phyloP scores from a whole-genome alignment of 768 basidiomycete species.

The Lactarius hengduanensis region DNA sequence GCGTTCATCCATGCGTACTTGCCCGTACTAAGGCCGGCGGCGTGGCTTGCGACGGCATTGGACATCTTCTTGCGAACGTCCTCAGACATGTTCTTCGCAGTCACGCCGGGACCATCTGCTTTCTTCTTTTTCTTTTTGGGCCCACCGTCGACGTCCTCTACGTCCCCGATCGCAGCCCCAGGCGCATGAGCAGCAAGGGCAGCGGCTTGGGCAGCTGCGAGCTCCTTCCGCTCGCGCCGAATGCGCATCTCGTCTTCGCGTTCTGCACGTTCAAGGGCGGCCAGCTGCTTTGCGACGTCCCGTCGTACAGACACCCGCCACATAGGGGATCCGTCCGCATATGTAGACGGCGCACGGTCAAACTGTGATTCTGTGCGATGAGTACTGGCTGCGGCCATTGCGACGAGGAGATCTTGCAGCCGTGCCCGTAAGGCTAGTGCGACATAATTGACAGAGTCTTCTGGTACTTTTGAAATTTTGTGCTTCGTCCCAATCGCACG shows the following conservation, averaged over 20 bases:
- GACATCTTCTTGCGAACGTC: slow-evolving; percentile 91
- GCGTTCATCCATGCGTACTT: slow-evolving; percentile 90
- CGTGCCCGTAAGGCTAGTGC: slow-evolving; percentile 77
- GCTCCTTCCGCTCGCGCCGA: slow-evolving; percentile 75
- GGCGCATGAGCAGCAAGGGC: slow-evolving; percentile 64
- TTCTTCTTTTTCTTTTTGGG: slow-evolving; percentile 79
- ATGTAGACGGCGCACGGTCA: slow-evolving; percentile 62
- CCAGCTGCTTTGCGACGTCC: slow-evolving; percentile 77
- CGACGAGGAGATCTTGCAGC: slow-evolving; percentile 63
- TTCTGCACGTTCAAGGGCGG: slow-evolving; percentile 72
- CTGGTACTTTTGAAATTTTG: slow-evolving; percentile 63
- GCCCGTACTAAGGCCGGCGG: slow-evolving; percentile 72
- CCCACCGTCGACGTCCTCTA: slow-evolving; percentile 49
- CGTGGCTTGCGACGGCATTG: slow-evolving; percentile 84
- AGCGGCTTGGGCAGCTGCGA: slow-evolving; percentile 68
- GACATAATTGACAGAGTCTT: slow-evolving; percentile 74
- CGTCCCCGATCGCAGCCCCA: slow-evolving; percentile 49
- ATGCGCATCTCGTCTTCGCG: slow-evolving; percentile 79
- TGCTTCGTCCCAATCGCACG: slow-evolving; percentile 64
- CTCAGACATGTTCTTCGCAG: slow-evolving; percentile 87
- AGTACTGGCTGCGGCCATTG: slow-evolving; percentile 64
- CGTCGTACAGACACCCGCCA: slow-evolving; percentile 77
- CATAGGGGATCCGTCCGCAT: slow-evolving; percentile 70
- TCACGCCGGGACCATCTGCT: slow-evolving; percentile 80
- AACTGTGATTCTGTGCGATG: slow-evolving; percentile 74